Evolutionary conservation across 345 rosid species (phyloP).

Genomic region (Eucalyptus lansdowneana): DNA sequence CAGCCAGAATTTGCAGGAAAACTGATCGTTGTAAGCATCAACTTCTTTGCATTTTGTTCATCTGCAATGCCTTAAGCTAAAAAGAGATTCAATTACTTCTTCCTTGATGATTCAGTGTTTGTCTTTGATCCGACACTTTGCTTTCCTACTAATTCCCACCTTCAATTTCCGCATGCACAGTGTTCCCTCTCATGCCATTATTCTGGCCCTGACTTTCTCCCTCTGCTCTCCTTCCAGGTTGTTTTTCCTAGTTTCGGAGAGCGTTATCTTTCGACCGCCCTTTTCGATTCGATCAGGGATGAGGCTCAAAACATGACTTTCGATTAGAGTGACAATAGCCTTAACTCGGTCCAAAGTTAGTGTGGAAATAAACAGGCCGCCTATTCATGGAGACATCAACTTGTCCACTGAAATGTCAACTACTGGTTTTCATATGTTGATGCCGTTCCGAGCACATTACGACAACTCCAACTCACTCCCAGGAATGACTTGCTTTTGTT

Average conservation of each 20-base stretch:
- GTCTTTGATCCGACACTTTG: no score
- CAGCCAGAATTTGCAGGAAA: no score
- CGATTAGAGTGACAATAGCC: slow-evolving; percentile 1
- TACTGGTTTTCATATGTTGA: background rate
- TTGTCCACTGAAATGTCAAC: background rate
- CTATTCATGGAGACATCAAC: background rate
- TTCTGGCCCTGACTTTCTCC: background rate
- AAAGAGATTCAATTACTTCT: no score
- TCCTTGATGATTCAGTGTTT: no score
- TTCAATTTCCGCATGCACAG: background rate
- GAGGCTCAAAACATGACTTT: slow-evolving; percentile 47
- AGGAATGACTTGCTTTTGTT: background rate
- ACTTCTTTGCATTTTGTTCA: no score
- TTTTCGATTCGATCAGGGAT: slow-evolving; percentile 40
- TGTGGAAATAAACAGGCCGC: background rate
- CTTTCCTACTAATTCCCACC: background rate
- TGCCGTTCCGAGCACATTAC: background rate
- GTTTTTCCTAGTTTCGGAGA: slow-evolving; percentile 65
- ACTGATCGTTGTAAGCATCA: no score
- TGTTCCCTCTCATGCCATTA: background rate
- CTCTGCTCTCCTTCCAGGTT: slow-evolving; percentile 17
- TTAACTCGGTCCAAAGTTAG: background rate
- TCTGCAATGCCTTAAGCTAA: no score
- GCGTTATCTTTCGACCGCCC: slow-evolving; percentile 49
- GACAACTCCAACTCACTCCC: background rate